These are phyloP conservation scores for Trypanosomatidae sp. DNA, from an alignment of 208 protist species.

Conservation along the genomic window DNA sequence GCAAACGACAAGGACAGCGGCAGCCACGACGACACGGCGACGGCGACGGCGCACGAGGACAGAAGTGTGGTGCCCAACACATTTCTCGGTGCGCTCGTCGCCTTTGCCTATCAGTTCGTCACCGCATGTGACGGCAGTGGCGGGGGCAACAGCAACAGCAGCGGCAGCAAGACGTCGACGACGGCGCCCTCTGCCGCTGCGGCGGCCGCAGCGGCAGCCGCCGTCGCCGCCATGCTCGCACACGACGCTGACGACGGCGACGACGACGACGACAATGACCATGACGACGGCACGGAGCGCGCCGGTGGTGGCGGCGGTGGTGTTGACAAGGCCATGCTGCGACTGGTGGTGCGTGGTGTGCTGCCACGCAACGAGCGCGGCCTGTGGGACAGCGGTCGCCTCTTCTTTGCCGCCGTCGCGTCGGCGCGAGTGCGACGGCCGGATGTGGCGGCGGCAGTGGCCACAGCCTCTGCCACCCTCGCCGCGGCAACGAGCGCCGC, in stretches of 20 bases:
- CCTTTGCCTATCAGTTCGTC: background rate
- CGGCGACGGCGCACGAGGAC: no score
- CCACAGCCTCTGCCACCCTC: background rate
- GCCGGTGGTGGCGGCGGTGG: background rate
- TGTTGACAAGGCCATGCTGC: slow-evolving; percentile 4
- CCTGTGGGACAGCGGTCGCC: slow-evolving; percentile 17
- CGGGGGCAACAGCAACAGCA: no score
- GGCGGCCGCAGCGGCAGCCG: no score
- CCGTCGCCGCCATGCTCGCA: no score
- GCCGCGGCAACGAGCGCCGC: background rate
- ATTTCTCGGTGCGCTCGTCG: slow-evolving; percentile 6
- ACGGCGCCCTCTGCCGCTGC: no score
- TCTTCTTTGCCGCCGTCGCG: slow-evolving; percentile 43
- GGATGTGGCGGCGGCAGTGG: background rate
- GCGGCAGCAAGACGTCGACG: no score
- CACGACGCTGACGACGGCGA: no score
- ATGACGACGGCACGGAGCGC: background rate
- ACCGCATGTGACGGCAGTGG: no score
- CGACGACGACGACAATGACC: background rate
- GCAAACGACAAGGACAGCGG: no score
- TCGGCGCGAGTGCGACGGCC: background rate
- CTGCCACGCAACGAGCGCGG: background rate
- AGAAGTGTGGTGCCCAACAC: background rate
- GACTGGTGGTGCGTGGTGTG: slow-evolving; percentile 1
- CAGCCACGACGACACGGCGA: no score